Conservation (phyloP, 192 early-diverging fungal genomes). For the Linnemannia elongata region DNA sequence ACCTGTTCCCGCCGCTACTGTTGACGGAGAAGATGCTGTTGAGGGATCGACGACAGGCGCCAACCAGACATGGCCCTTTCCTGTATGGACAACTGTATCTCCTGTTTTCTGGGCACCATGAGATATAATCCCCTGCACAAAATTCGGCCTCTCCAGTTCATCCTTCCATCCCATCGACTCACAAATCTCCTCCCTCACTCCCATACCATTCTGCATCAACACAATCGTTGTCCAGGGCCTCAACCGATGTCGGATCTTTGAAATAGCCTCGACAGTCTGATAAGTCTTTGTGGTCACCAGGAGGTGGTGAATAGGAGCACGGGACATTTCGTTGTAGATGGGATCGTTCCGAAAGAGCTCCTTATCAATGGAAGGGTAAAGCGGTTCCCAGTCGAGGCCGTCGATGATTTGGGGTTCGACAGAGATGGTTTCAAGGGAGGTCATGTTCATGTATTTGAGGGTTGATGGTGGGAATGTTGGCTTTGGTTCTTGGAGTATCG, state of each 20-base stretch:
- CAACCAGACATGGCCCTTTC: constrained; percentile 65
- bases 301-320: constrained; percentile 63
- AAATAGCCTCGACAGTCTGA: constrained; percentile 66
- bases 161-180: constrained; percentile 61
- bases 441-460: constrained; percentile 45
- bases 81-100: constrained; percentile 70
- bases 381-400: constrained; percentile 56
- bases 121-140: constrained; percentile 48
- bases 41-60: constrained; percentile 45
- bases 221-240: constrained; percentile 65
- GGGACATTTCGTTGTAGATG: constrained; percentile 42
- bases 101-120: constrained; percentile 60
- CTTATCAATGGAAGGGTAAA: constrained; percentile 22
- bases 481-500: background rate
- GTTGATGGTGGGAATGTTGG: constrained; percentile 34
- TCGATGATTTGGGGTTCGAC: constrained; percentile 49
- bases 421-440: constrained; percentile 15
- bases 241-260: constrained; percentile 64
- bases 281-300: constrained; percentile 78
- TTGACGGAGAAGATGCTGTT: background rate
- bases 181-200: constrained; percentile 67
- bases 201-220: constrained; percentile 79
- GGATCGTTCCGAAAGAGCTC: constrained; percentile 35
- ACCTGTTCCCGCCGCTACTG: background rate
- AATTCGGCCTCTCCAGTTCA: constrained; percentile 55